A percentile compares a stretch with the other conserved stretches of the same genome.
phyloP scores from a whole-genome alignment of 106 monocot genomes.

The Dioscorea dumetorum region DNA sequence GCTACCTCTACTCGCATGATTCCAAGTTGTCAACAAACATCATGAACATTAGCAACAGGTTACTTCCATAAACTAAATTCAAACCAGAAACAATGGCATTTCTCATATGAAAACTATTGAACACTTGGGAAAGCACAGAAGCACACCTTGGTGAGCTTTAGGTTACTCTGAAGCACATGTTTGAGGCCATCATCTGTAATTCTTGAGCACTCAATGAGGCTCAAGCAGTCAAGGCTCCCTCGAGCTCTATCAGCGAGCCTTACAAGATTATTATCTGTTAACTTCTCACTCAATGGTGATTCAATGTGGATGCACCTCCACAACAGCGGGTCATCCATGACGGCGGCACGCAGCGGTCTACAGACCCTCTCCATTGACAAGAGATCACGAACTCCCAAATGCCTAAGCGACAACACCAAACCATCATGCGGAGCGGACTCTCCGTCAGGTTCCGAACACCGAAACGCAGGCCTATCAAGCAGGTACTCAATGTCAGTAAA shows the following conservation, averaged over 20 bases:
- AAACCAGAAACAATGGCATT: neutral
- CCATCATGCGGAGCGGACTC: constrained; percentile 39
- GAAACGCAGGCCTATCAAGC: constrained; percentile 2
- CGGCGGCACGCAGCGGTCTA: constrained; percentile 40
- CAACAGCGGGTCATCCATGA: constrained; percentile 44
- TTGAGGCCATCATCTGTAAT: constrained; percentile 74
- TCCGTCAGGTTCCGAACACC: neutral
- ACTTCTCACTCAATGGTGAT: constrained; percentile 31
- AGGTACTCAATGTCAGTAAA: constrained; percentile 8
- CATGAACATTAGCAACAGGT: neutral
- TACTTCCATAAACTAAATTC: neutral
- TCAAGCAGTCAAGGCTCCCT: constrained; percentile 57
- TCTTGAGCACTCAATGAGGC: constrained; percentile 39
- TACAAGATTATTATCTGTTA: constrained; percentile 66
- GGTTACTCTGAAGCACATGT: constrained; percentile 49
- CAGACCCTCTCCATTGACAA: constrained; percentile 72
- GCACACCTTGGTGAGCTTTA: constrained; percentile 56
- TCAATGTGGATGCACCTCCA: constrained; percentile 71
- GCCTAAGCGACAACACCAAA: constrained; percentile 42
- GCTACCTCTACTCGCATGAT: too few species aligned
- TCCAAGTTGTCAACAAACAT: too few species aligned
- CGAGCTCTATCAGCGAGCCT: constrained; percentile 43
- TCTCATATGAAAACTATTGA: neutral
- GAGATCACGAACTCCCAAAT: constrained; percentile 56
- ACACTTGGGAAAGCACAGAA: neutral